A percentile compares a stretch with the other conserved stretches of the same genome.
Conservation (phyloP, 1,139 yeast species). For the Blastobotrys persicus region DNA sequence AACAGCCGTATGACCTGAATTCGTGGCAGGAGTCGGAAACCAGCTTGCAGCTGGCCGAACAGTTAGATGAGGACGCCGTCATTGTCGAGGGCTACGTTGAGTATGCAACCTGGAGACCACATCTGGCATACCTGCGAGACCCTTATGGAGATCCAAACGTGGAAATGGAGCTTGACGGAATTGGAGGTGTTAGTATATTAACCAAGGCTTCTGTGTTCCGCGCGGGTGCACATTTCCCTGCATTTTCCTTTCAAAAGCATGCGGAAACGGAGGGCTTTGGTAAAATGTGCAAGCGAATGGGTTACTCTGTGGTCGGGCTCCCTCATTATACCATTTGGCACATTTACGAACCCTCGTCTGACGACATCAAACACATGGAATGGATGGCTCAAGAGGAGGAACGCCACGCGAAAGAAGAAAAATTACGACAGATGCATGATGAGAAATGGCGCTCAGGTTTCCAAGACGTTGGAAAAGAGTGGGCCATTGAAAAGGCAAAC, state of each 20-base stretch:
- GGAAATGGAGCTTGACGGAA: slow-evolving; percentile 86
- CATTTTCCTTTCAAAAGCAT: slow-evolving; percentile 84
- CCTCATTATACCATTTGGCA: slow-evolving; percentile 95
- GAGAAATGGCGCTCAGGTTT: slow-evolving; percentile 76
- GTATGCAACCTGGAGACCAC: slow-evolving; percentile 92
- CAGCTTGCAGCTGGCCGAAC: slow-evolving; percentile 72
- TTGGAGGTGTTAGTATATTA: slow-evolving; percentile 85
- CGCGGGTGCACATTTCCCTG: slow-evolving; percentile 83
- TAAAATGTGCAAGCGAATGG: slow-evolving; percentile 77
- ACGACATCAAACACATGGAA: slow-evolving; percentile 88
- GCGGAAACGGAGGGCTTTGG: slow-evolving; percentile 96
- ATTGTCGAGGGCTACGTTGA: slow-evolving; percentile 92
- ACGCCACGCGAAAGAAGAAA: slow-evolving; percentile 64
- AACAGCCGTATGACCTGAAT: slow-evolving; percentile 86
- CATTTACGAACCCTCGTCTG: slow-evolving; percentile 83
- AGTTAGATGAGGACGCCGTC: slow-evolving; percentile 80
- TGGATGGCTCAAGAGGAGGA: slow-evolving; percentile 95
- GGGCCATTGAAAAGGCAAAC: slow-evolving; percentile 64
- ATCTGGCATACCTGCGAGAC: slow-evolving; percentile 80
- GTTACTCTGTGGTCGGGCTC: slow-evolving; percentile 74
- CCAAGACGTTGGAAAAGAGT: slow-evolving; percentile 64
- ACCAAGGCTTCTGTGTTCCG: slow-evolving; percentile 79
- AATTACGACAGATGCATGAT: slow-evolving; percentile 65
- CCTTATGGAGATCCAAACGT: slow-evolving; percentile 84
- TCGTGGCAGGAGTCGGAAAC: slow-evolving; percentile 91